Percentiles rank a stretch among this genome's conserved stretches.
These are phyloP conservation scores for Diversispora eburnea DNA, from an alignment of 192 early-diverging fungal species.

Conservation along the genomic window DNA sequence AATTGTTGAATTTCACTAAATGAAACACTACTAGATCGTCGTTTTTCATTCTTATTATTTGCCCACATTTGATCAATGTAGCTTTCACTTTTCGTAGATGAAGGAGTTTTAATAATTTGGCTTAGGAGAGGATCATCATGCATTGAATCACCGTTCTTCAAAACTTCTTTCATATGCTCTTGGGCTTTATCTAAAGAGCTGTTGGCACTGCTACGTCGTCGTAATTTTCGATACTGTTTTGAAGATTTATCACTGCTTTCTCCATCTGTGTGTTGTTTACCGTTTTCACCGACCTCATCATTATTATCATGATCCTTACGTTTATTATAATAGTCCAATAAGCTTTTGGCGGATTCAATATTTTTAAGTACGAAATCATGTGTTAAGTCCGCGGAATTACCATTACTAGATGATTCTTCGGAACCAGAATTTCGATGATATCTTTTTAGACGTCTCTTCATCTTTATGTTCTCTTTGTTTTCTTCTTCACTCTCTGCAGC, in stretches of 20 bases:
- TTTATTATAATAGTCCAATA: background rate
- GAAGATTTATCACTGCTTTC: slow-evolving; percentile 5
- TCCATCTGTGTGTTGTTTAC: background rate
- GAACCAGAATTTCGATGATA: too few relatives aligned
- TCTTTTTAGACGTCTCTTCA: background rate
- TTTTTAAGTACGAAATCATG: too few relatives aligned
- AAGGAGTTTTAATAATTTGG: slow-evolving; percentile 22
- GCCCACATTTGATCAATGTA: slow-evolving; percentile 29
- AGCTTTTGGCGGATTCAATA: too few relatives aligned
- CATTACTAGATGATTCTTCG: too few relatives aligned
- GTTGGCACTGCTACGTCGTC: slow-evolving; percentile 36
- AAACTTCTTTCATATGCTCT: slow-evolving; percentile 40
- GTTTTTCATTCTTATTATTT: slow-evolving; percentile 9
- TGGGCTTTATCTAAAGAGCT: slow-evolving; percentile 40
- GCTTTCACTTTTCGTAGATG: slow-evolving; percentile 28
- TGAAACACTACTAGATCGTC: slow-evolving; percentile 21
- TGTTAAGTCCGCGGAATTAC: too few relatives aligned
- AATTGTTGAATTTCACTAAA: slow-evolving; percentile 27
- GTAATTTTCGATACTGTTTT: slow-evolving; percentile 30
- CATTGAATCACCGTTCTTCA: slow-evolving; percentile 36
- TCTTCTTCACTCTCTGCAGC: background rate
- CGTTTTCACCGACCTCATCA: background rate
- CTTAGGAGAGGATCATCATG: slow-evolving; percentile 26
- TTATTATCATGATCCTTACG: background rate
- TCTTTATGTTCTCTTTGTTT: background rate